phyloP scores from a whole-genome alignment of 208 protist species.

The Phytomonas sp. region DNA sequence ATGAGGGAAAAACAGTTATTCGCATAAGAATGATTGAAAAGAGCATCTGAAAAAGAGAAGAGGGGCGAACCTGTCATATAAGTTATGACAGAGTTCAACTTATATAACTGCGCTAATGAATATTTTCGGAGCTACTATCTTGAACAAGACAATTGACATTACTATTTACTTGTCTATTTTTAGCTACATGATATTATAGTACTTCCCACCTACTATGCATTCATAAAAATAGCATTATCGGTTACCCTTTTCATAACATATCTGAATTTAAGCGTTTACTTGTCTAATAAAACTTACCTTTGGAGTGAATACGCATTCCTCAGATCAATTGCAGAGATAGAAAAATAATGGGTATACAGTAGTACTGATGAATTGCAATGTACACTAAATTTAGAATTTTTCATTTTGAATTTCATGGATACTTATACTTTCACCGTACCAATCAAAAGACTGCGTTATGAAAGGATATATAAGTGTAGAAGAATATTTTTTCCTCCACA shows the following conservation, averaged over 20 bases:
- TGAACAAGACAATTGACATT: neutral
- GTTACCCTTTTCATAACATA: neutral
- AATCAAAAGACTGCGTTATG: neutral
- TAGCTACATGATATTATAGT: neutral
- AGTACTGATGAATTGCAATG: neutral
- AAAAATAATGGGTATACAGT: neutral
- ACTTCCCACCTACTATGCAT: neutral
- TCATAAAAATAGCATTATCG: neutral
- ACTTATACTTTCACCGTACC: neutral
- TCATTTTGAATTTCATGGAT: neutral
- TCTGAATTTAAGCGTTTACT: neutral
- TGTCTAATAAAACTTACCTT: neutral
- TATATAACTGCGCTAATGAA: neutral
- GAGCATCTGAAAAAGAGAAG: neutral
- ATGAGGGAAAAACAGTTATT: neutral
- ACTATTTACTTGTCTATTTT: neutral
- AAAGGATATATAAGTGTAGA: neutral
- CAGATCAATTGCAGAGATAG: neutral
- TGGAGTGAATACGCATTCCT: neutral
- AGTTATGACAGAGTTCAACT: neutral
- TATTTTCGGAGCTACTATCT: neutral
- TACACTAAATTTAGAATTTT: neutral
- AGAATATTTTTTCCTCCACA: neutral
- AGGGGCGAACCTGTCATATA: neutral
- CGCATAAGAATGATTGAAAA: neutral